Evolutionary conservation across 805 yeast genomes (phyloP).

Genomic region (Pichia ethanolica): DNA sequence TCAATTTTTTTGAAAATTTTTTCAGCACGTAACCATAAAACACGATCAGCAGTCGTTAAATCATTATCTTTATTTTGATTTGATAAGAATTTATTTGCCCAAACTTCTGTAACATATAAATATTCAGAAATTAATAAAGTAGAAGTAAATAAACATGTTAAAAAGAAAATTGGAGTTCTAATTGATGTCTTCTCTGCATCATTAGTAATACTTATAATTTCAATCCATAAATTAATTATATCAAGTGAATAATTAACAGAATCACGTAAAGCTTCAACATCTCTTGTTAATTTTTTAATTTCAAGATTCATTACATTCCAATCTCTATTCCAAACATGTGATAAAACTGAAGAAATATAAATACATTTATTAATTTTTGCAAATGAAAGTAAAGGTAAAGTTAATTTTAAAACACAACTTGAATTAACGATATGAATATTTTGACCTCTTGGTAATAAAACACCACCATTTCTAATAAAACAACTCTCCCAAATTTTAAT

Average conservation of each 20-base stretch:
- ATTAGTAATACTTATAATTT: slow-evolving; percentile 54
- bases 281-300: slow-evolving; percentile 39
- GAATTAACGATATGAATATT: slow-evolving; percentile 42
- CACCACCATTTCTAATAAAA: slow-evolving; percentile 58
- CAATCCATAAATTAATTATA: slow-evolving; percentile 63
- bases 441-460: slow-evolving; percentile 44
- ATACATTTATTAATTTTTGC: slow-evolving; percentile 62
- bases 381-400: slow-evolving; percentile 58
- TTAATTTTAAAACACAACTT: slow-evolving; percentile 52
- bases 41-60: slow-evolving; percentile 40
- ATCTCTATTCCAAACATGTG: slow-evolving; percentile 55
- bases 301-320: slow-evolving; percentile 59
- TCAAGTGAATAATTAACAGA: slow-evolving; percentile 51
- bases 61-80: slow-evolving; percentile 16
- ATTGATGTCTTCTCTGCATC: slow-evolving; percentile 62
- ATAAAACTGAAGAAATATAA: slow-evolving; percentile 53
- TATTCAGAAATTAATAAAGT: slow-evolving; percentile 57
- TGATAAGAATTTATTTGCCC: slow-evolving; percentile 34
- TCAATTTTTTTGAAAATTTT: slow-evolving; percentile 54
- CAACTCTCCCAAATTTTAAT: slow-evolving; percentile 62
- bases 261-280: slow-evolving; percentile 60
- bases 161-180: slow-evolving; percentile 69
- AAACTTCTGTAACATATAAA: slow-evolving; percentile 47
- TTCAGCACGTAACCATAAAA: slow-evolving; percentile 60
- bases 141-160: slow-evolving; percentile 62